These are phyloP conservation scores for Euphorbia peplus DNA, from an alignment of 345 rosid species.

Conservation along the genomic window DNA sequence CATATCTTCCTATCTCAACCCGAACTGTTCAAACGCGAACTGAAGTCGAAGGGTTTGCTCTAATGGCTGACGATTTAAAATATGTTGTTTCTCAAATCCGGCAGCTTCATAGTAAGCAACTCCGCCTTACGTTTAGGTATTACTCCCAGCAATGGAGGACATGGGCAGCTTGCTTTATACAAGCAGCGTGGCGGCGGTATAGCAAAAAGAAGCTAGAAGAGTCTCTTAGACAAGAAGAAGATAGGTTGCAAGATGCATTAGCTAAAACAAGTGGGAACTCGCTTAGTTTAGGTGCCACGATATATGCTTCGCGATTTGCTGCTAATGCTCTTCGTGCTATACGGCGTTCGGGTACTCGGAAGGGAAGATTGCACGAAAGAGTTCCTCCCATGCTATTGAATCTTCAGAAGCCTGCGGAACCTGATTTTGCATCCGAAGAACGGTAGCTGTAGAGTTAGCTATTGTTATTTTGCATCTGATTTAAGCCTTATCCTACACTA, in stretches of 20 bases:
- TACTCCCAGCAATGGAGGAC: conserved; percentile 90
- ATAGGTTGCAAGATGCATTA: conserved; percentile 71
- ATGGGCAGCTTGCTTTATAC: conserved; percentile 92
- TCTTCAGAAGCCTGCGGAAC: conserved; percentile 89
- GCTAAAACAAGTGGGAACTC: conserved; percentile 61
- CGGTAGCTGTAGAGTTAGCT: conserved; percentile 13
- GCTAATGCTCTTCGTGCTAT: conserved; percentile 66
- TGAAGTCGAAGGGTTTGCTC: conserved; percentile 92
- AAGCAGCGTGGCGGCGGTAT: conserved; percentile 85
- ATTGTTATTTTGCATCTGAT: too few species aligned
- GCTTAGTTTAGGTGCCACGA: conserved; percentile 83
- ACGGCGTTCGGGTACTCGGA: conserved; percentile 47
- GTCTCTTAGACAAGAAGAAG: conserved; percentile 59
- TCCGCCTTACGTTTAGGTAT: conserved; percentile 76
- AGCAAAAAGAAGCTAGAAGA: conserved; percentile 71
- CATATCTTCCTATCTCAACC: conserved; percentile 87
- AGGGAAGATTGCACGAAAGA: conserved; percentile 58
- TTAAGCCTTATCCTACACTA: too few species aligned
- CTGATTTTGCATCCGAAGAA: conserved; percentile 69
- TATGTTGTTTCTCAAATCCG: conserved; percentile 82
- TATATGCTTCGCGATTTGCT: conserved; percentile 83
- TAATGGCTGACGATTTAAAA: conserved; percentile 78
- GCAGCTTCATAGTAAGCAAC: conserved; percentile 83
- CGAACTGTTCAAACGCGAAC: conserved; percentile 65
- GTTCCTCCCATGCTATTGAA: conserved; percentile 61